phyloP scores from a whole-genome alignment of 805 yeast species.

The Zygosaccharomyces bailii region DNA sequence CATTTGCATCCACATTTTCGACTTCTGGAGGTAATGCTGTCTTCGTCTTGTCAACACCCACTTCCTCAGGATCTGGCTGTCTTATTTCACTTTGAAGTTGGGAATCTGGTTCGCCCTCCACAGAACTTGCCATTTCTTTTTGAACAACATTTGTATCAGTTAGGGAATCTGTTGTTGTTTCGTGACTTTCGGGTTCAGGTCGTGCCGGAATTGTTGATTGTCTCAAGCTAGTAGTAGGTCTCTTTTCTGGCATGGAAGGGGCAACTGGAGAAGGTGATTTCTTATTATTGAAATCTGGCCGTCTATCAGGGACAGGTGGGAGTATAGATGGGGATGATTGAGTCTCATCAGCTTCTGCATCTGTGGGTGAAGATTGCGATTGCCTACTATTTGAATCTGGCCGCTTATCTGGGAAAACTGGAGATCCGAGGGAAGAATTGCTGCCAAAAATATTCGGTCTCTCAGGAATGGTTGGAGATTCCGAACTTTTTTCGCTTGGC shows the following conservation, averaged over 20 bases:
- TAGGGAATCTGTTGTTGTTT: no score
- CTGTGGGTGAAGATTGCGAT: not conserved
- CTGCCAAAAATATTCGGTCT: not conserved
- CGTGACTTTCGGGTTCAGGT: no score
- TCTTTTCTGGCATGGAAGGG: slow-evolving; percentile 16
- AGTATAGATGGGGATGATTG: not conserved
- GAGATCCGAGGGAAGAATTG: slow-evolving; percentile 5
- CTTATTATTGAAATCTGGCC: not conserved
- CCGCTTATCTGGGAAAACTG: not conserved
- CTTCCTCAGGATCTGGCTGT: no score
- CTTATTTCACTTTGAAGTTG: no score
- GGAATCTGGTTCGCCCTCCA: no score
- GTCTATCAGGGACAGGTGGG: not conserved
- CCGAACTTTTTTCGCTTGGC: not conserved
- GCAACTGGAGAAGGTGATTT: slow-evolving; percentile 2
- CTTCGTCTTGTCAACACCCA: no score
- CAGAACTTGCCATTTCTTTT: no score
- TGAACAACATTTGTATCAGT: no score
- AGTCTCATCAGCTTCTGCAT: not conserved
- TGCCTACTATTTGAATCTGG: no score
- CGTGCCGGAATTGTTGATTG: not conserved
- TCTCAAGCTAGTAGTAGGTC: slow-evolving; percentile 1
- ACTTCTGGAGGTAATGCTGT: no score
- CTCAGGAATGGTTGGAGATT: slow-evolving; percentile 8
- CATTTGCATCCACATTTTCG: not conserved